Evolutionary conservation across 495 filamentous ascomycete species (phyloP), one percentile per base, ranked within the genome.

Genomic region (Schizothecium vesticola): DNA sequence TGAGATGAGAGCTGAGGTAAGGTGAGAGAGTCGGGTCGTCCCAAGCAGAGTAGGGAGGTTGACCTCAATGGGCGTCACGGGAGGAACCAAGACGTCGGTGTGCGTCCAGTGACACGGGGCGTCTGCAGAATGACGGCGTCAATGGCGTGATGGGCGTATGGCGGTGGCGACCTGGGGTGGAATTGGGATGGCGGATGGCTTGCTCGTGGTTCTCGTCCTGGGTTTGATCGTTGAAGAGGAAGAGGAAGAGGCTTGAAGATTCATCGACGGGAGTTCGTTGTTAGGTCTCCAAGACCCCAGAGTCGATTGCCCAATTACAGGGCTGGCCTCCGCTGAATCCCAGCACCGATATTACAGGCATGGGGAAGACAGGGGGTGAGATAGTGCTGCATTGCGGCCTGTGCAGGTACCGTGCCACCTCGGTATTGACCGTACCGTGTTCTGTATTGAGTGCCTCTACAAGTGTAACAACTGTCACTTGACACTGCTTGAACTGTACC

Each of bases 291-390:
- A 51, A 33, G 3, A 2, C 11, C 31, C 31, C 31, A 36, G 6
- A 51, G 0, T n/a, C 43, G 16, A 51, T 51, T 51, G 43, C 43
- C 43, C 43, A 51, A 51, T 51, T 51, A n/a, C 62, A 64, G 43
- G 62, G 62, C 43, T 63, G 62, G 7, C 31, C 21, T 22, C 29
- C 21, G 63, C 63, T 65, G 63, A 29, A 33, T 65, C 63, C 63
- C 63, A 58, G 63, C 63, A 29, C 63, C 31, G 63, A 65, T 65
- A 65, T 65, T 65, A 31, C 63, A 29, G 56, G 25, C 63, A 65
- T 65, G 51, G 23, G 19, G 24, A 28, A 19, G 55, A 65, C 63
- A 65, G 63, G 63, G 63, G 51, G 25, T 33, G 25, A 28, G 60
- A 36, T 19, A 43, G 43, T 51, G 43, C 43, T 51, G 43, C 43